A percentile compares a stretch with the other conserved stretches of the same genome.
phyloP scores from a whole-genome alignment of 192 early-diverging fungal genomes.

The Umbelopsis sp. region DNA sequence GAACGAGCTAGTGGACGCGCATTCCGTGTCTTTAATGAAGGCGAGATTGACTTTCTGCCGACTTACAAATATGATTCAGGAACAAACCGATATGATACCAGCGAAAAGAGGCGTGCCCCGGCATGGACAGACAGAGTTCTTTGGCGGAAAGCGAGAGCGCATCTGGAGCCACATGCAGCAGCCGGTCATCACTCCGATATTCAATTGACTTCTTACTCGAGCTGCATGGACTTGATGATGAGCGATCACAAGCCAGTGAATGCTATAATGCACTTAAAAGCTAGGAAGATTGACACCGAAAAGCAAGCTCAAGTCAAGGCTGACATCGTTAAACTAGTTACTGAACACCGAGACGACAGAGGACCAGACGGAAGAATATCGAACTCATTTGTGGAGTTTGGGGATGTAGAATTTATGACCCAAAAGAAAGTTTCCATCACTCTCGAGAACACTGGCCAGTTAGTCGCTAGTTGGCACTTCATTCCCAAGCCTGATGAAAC shows the following conservation, averaged over 20 bases:
- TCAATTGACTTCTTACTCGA: slow-evolving; percentile 52
- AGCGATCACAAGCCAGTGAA: slow-evolving; percentile 96
- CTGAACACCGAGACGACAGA: slow-evolving; percentile 80
- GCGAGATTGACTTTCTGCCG: slow-evolving; percentile 73
- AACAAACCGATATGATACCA: slow-evolving; percentile 78
- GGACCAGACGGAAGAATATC: slow-evolving; percentile 67
- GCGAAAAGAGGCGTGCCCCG: slow-evolving; percentile 81
- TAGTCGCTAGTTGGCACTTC: slow-evolving; percentile 76
- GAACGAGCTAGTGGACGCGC: slow-evolving; percentile 66
- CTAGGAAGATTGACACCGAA: slow-evolving; percentile 59
- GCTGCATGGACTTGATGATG: slow-evolving; percentile 61
- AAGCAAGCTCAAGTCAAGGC: slow-evolving; percentile 57
- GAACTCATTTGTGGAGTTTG: slow-evolving; percentile 69
- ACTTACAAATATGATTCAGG: slow-evolving; percentile 95
- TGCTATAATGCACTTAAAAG: slow-evolving; percentile 65
- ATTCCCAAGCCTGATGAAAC: slow-evolving; percentile 66
- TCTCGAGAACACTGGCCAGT: slow-evolving; percentile 75
- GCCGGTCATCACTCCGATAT: slow-evolving; percentile 41
- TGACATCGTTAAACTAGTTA: slow-evolving; percentile 73
- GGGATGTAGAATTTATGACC: slow-evolving; percentile 58
- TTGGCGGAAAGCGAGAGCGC: slow-evolving; percentile 61
- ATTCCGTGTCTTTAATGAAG: slow-evolving; percentile 89
- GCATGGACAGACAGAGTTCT: slow-evolving; percentile 95
- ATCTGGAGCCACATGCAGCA: slow-evolving; percentile 36
- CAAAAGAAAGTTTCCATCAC: slow-evolving; percentile 51